These are phyloP conservation scores for Leucoagaricus sp. DNA, from an alignment of 1,284 basidiomycete genomes.

Conservation along the genomic window DNA sequence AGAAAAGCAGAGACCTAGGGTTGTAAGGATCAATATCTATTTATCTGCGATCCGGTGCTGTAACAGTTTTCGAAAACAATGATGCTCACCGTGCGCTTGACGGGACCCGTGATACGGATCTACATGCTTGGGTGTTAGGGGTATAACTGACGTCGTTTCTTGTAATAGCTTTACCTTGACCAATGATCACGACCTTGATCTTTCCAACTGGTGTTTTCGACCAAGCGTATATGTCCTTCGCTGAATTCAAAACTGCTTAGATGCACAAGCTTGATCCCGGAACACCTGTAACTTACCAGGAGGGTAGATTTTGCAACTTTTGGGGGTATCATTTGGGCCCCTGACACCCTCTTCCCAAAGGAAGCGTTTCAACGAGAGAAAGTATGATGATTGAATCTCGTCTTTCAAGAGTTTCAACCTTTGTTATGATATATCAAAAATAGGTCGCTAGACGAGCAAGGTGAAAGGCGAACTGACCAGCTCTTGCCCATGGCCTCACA, in stretches of 20 bases:
- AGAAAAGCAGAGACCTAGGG: conserved; percentile 80
- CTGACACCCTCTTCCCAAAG: conserved; percentile 69
- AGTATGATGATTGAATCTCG: conserved; percentile 79
- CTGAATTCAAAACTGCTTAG: conserved; percentile 38
- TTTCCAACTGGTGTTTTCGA: conserved; percentile 77
- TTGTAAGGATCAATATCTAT: neutral
- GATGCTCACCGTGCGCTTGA: conserved; percentile 66
- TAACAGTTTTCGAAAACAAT: conserved; percentile 9
- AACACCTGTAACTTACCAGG: conserved; percentile 47
- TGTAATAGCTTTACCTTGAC: conserved; percentile 46
- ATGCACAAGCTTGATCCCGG: conserved; percentile 4
- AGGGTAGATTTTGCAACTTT: conserved; percentile 59
- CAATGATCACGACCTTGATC: conserved; percentile 80
- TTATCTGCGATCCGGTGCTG: neutral
- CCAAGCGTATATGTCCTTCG: conserved; percentile 80
- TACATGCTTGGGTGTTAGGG: conserved; percentile 13
- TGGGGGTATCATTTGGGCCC: conserved; percentile 48
- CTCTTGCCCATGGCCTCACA: conserved; percentile 72
- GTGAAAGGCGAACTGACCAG: conserved; percentile 50
- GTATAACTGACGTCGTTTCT: neutral
- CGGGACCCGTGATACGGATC: conserved; percentile 72
- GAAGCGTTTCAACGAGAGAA: conserved; percentile 69
- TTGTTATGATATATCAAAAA: conserved; percentile 9
- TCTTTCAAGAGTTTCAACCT: conserved; percentile 75
- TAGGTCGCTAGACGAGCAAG: neutral